Base-by-base conservation (phyloP, 345 rosid genomes). In the Abelmoschus esculentus region DNA sequence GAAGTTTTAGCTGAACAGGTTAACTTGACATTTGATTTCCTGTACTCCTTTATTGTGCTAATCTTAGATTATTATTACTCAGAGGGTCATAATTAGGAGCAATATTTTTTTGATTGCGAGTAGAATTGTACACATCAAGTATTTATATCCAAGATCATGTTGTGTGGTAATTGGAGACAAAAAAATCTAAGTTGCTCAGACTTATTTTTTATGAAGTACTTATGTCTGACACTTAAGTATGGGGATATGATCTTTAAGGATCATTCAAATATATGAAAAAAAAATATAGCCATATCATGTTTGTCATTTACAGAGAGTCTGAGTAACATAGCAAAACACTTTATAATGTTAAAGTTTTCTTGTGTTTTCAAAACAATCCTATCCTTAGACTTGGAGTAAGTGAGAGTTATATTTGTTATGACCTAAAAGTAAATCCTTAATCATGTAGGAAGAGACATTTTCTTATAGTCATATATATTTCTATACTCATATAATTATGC, bases 1-100 rank as follows among this genome's bases (percentile, higher is more conserved):
- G 86, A 83, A 75, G 84, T 83, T 72, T n/a, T 83, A 74, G 84
- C 82, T 10, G 86, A 83, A 76, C 86, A 83, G 83, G 86, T 83
- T 71, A 66, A 74, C 64, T 67, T 66, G 31, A 28, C 59, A 56
- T 73, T 58, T n/a, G 13, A 9, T 29, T 19, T 36, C 54, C 59
- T 28, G 26, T 29, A 7, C 26, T 47, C 72, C 18, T 62, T 63
- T 19, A 22, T 69, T 61, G 28, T 71, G 19, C 18, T 34, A 14
- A 52, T 75, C 47, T 46, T 46, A 15, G 32, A n/a, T 17, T 17
- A 58, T 8, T 46, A 2, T 65, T 44, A 46, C 17, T 44, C 29
- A 3, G 54, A 1, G 4, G 54, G 14, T 65, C 19, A 14, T 7
- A 19, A 47, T 66, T 47, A 2, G 15, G 40, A 65, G 2, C 15